Base-by-base conservation (phyloP, 495 filamentous ascomycete genomes). In the Terfezia boudieri region DNA sequence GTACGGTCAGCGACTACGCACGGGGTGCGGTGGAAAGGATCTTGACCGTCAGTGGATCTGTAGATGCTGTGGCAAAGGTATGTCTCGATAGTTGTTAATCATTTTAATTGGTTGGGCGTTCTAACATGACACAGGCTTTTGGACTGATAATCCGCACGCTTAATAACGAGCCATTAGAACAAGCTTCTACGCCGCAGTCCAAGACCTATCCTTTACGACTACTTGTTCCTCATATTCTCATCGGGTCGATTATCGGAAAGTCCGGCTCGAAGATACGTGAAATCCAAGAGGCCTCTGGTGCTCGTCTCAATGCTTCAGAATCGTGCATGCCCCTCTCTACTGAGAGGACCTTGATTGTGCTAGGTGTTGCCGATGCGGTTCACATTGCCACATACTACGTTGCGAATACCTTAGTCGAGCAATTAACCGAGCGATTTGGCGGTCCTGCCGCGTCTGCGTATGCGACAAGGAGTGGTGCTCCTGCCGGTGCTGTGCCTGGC, bases 311-410 rank as follows among this genome's bases (percentile, higher is more conserved):
- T 67, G 90, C 92, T 37, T 98, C 90, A 2, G 90, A 95, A 61
- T 79, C 85, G 2, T 93, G 87, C 64, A 77, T 96, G 43, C 90
- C 90, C 20, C 71, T 94, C 43, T 96, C 90, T 9, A 90, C 84
- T 46, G 90, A 98, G 70, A 83, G 90, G 49, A 96, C 92, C 14
- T 78, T 98, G n/a, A 87, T 95, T 53, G 84, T 90, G 50, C 81
- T 87, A 65, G 84, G 84, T 62, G 84, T 90, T 48, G 84, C 84
- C 52, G 84, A 90, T 71, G 88, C 90, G 41, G 90, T 98, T 50
- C 90, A 98, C 68, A 98, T 98, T 65, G 90, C 90, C 26, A 92
- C 88, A 26, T 98, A 96, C 71, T 98, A 98, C 61, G 88, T 96
- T 55, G 89, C 86, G 12, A 90, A 86, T 67, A 96, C 90, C 8